These are phyloP conservation scores for Lecanicillium sp. DNA, from an alignment of 2,329 filamentous ascomycete genomes.

Conservation along the genomic window DNA sequence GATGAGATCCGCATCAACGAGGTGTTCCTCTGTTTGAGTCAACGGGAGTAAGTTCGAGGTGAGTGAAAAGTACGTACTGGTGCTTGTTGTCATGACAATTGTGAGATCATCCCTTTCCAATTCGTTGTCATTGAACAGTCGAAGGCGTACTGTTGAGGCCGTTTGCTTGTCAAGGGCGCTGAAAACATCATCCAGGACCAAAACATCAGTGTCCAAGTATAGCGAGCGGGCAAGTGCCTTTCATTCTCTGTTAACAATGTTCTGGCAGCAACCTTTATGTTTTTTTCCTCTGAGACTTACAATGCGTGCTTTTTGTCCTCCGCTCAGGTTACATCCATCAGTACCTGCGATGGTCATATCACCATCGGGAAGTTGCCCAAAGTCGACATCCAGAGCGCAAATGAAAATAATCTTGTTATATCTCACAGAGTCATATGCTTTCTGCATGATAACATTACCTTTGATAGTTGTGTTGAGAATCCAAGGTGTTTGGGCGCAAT, in stretches of 20 bases:
- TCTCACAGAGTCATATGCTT: not conserved
- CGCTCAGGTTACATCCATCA: constrained; percentile 16
- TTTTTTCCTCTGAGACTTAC: constrained; percentile 2
- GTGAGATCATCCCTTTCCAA: too few species aligned
- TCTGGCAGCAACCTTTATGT: too few species aligned
- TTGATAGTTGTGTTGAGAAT: constrained; percentile 1
- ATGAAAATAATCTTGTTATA: not conserved
- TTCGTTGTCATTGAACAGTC: too few species aligned
- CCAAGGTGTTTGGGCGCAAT: constrained; percentile 12
- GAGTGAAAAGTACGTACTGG: not conserved
- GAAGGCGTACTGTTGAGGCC: too few species aligned
- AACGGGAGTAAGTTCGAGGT: not conserved
- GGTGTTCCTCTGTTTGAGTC: not conserved
- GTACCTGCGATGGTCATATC: constrained; percentile 8
- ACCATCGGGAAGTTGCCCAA: constrained; percentile 21
- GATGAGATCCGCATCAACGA: not conserved
- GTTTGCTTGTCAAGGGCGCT: not conserved
- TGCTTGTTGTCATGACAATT: not conserved
- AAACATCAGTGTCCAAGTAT: not conserved
- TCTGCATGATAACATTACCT: not conserved
- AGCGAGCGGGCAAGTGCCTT: not conserved
- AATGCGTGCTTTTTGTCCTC: constrained; percentile 21
- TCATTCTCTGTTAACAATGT: too few species aligned
- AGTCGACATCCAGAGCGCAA: constrained; percentile 32
- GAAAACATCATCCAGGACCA: not conserved